Evolutionary conservation across 225 moss, liverwort and hornwort species (phyloP), one percentile per base, ranked within the genome.

Genomic region (Pseudisothecium myosuroides): DNA sequence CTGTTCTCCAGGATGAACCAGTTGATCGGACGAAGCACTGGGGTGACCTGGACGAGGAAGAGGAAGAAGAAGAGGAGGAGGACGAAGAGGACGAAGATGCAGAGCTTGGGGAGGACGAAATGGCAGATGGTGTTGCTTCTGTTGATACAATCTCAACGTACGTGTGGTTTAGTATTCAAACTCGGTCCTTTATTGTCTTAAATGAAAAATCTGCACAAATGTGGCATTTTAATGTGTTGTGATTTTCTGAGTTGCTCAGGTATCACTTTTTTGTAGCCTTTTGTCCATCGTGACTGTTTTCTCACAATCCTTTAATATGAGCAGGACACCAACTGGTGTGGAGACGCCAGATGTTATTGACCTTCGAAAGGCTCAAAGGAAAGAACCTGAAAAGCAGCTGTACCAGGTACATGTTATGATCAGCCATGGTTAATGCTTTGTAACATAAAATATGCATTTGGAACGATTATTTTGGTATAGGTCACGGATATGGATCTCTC

Each of bases 321-420:
- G 73, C 95, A 99, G 98, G 88, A 99, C 97, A 89, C 97, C 97
- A 24, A 99, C 97, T 91, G 99, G 99, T 77, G 99, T 99, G 93
- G 99, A 99, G 93, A 99, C 99, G 77, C 99, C 97, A 32, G 99
- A 99, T 91, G 99, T 99, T 68, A 99, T 99, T 92, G 99, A 99
- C 87, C 96, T 99, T 77, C 96, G 97, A 82, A 99, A 99, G 93
- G 96, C 96, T 84, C 97, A 97, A 91, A 90, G 96, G 88, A 99
- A 99, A 91, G 99, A 99, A 92, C 96, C 97, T 84, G 99, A 99
- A 87, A 99, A 99, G 91, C 96, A 95, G 89, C 91, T 99, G 18
- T 99, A 99, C 90, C 96, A 99, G 87, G 98, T 92, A 92, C 29
- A 49, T 83, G 55, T 80, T 27, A 65, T 88, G 81, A 47, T 63